Evolutionary conservation across 2,329 filamentous ascomycete genomes (phyloP), one percentile per base, ranked within the genome.

Genomic region (Macrophomina phaseolina): DNA sequence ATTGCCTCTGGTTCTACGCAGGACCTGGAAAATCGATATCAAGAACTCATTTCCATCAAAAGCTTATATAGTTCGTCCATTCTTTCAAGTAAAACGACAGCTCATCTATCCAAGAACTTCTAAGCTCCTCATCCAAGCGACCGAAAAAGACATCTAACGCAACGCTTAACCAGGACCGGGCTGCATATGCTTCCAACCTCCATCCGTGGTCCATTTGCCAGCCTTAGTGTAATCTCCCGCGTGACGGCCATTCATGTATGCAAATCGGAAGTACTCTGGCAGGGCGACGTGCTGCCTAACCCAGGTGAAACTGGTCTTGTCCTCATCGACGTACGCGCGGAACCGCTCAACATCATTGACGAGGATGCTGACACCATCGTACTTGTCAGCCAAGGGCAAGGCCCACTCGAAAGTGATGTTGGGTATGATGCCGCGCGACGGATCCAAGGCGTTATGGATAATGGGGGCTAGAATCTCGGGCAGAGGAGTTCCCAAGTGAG

Each of bases 331-430:
- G 76, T 90, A 94, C 5, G 86, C 86, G n/a, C 90, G 82, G 76
- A 90, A 93, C 23, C 91, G 83, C 78, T 96, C 92, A 0, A 96
- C 92, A 71, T 96, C 92, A 73, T 96, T 95, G 70, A 96, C 91
- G 0, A 96, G 81, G 16, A 95, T 85, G 74, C 90, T 92, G 67
- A 96, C 85, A 12, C 92, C 92, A 72, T 94, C 90, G 71, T 89
- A 92, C 8, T 73, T 67, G 30, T 73, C 70, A 8, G 82, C 79
- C 14, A 83, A 82, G 11, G 78, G 78, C 38, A 74, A 73, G 66
- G 70, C 80, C 79, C 78, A 91, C 0, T 86, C 85, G 69, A 94
- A 92, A 11, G 85, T 90, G 63, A 91, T 91, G 62, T 86, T 81
- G 3, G 80, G 78, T 3, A 82, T 78, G 3, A 78, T 55, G 75